These are phyloP conservation scores for Ceratonia siliqua DNA, from an alignment of 306 rosid genomes.

Conservation along the genomic window DNA sequence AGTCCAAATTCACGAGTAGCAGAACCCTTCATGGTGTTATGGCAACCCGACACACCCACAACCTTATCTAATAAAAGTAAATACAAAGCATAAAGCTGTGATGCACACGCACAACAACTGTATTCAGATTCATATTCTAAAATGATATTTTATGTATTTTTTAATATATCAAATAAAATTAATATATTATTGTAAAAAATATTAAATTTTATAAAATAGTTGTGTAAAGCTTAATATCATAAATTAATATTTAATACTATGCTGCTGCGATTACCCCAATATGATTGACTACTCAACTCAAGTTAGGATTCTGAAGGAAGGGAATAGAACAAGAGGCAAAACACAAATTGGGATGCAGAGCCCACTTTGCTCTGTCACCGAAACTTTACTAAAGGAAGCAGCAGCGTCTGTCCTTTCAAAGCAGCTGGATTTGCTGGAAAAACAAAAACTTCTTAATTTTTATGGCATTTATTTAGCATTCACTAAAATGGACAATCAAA, in stretches of 20 bases:
- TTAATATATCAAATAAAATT: too few species aligned
- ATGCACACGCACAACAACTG: too few species aligned
- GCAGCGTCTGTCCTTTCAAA: background rate
- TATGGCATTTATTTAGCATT: too few species aligned
- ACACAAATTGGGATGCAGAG: background rate
- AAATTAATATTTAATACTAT: too few species aligned
- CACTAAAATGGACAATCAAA: background rate
- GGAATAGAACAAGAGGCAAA: background rate
- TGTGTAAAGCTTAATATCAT: too few species aligned
- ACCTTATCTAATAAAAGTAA: background rate
- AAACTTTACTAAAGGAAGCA: background rate
- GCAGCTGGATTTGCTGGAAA: background rate
- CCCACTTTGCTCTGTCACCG: background rate
- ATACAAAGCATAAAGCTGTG: background rate
- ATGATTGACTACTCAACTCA: background rate
- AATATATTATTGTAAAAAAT: too few species aligned
- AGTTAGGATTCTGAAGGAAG: background rate
- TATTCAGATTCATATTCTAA: too few species aligned
- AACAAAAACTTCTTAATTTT: background rate
- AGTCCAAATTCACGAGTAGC: background rate
- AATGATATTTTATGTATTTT: too few species aligned
- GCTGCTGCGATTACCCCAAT: background rate
- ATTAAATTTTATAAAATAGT: too few species aligned
- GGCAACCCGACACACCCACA: background rate
- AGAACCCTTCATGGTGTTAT: background rate